These are phyloP conservation scores for Vicia villosa DNA, from an alignment of 306 rosid species.

Conservation along the genomic window DNA sequence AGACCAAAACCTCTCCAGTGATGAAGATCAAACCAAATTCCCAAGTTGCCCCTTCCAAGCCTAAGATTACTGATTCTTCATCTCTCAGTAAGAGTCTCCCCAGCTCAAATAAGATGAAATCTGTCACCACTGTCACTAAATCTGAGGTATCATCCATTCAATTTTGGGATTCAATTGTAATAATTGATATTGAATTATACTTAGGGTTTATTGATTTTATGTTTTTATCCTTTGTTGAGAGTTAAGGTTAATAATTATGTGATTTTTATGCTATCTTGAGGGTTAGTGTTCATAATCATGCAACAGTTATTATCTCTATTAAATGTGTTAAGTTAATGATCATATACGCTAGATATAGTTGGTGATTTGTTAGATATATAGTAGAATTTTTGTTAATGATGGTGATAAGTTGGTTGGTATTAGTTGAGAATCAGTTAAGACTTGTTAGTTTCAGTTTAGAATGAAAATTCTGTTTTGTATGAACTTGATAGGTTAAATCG, in stretches of 20 bases:
- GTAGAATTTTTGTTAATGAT: background rate
- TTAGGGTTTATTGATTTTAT: background rate
- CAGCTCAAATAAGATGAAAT: slow-evolving; percentile 60
- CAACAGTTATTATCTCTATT: too few species aligned
- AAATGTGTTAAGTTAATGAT: too few species aligned
- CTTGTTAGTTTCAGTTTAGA: background rate
- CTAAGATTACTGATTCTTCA: slow-evolving; percentile 47
- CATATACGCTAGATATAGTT: background rate
- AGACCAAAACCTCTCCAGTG: slow-evolving; percentile 46
- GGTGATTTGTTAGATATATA: background rate
- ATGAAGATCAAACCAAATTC: slow-evolving; percentile 54
- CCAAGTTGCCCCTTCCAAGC: slow-evolving; percentile 57
- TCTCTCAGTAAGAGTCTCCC: slow-evolving; percentile 52
- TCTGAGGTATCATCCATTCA: slow-evolving; percentile 55
- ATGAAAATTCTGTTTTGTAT: slow-evolving; percentile 6
- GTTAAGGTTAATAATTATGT: too few species aligned
- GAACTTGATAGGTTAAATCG: slow-evolving; percentile 71
- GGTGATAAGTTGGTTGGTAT: background rate
- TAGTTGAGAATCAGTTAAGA: background rate
- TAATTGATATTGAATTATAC: background rate
- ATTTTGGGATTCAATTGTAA: background rate
- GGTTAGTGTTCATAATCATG: too few species aligned
- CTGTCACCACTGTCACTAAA: slow-evolving; percentile 48
- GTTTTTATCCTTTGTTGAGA: background rate
- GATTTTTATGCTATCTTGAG: too few species aligned